phyloP scores from a whole-genome alignment of 2,329 filamentous ascomycete genomes.

The Fonsecaea monophora region DNA sequence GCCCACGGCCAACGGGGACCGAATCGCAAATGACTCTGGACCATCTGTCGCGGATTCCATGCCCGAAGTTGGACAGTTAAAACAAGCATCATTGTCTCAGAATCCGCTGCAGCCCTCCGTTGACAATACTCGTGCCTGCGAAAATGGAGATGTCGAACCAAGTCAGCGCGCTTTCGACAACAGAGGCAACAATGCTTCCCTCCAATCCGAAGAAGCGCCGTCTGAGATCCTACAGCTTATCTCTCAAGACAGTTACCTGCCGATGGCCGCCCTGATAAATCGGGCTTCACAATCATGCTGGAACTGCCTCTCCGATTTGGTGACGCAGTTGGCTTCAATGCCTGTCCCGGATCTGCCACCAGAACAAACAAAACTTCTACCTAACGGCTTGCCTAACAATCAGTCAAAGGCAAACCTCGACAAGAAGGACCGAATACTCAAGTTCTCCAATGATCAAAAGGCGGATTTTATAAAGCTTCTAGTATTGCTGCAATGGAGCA shows the following conservation, averaged over 20 bases:
- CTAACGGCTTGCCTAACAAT: slow-evolving; percentile 41
- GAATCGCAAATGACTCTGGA: slow-evolving; percentile 33
- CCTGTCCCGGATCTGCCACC: slow-evolving; percentile 61
- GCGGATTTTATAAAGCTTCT: slow-evolving; percentile 91
- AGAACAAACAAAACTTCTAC: slow-evolving; percentile 32
- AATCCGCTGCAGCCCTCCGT: slow-evolving; percentile 2
- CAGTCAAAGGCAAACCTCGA: slow-evolving; percentile 65
- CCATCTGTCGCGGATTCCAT: slow-evolving; percentile 13
- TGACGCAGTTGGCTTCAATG: slow-evolving; percentile 73
- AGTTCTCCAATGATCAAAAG: slow-evolving; percentile 80
- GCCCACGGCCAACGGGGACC: slow-evolving; percentile 35
- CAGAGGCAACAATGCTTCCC: slow-evolving; percentile 3
- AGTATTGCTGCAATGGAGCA: slow-evolving; percentile 89
- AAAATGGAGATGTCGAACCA: slow-evolving; percentile 24
- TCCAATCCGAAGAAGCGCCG: slow-evolving; percentile 22
- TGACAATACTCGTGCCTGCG: slow-evolving; percentile 4
- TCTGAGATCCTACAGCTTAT: slow-evolving; percentile 34
- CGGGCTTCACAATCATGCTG: slow-evolving; percentile 84
- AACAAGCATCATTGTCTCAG: slow-evolving; percentile 13
- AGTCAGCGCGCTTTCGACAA: slow-evolving; percentile 13
- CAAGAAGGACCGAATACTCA: slow-evolving; percentile 77
- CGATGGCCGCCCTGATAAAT: slow-evolving; percentile 75
- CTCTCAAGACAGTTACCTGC: slow-evolving; percentile 55
- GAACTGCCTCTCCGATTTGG: slow-evolving; percentile 73
- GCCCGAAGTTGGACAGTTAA: slow-evolving; percentile 15